Percentiles rank a stretch among this genome's conserved stretches.
These are phyloP conservation scores for Pulveroboletus sp. DNA, from an alignment of 768 basidiomycete species.

Conservation along the genomic window DNA sequence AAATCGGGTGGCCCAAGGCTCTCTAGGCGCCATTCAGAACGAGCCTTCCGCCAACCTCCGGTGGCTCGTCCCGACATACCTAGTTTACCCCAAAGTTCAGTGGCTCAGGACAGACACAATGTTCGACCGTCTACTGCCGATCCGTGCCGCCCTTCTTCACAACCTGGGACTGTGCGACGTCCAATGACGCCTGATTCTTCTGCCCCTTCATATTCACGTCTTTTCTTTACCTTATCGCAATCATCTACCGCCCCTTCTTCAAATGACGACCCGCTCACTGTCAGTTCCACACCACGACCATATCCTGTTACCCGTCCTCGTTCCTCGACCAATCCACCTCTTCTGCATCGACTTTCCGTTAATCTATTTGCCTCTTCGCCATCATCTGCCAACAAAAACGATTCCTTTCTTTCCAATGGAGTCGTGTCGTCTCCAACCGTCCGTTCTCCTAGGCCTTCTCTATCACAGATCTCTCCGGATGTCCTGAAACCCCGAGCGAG, in stretches of 20 bases:
- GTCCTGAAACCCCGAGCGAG: slow-evolving; percentile 53
- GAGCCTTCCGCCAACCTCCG: slow-evolving; percentile 11
- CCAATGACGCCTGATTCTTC: slow-evolving; percentile 43
- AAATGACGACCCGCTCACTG: not conserved
- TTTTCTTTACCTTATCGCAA: slow-evolving; percentile 27
- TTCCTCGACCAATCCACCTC: slow-evolving; percentile 61
- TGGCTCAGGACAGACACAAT: slow-evolving; percentile 3
- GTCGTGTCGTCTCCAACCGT: slow-evolving; percentile 23
- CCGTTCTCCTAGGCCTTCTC: slow-evolving; percentile 43
- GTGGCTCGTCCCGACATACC: slow-evolving; percentile 6
- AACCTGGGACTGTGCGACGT: slow-evolving; percentile 25
- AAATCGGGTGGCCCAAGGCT: slow-evolving; percentile 29
- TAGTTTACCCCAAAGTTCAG: slow-evolving; percentile 11
- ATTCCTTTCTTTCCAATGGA: slow-evolving; percentile 6
- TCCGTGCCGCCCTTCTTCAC: slow-evolving; percentile 12
- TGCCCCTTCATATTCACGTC: slow-evolving; percentile 29
- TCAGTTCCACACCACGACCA: slow-evolving; percentile 10
- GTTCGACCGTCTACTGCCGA: slow-evolving; percentile 19
- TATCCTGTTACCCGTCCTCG: slow-evolving; percentile 41
- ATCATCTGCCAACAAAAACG: slow-evolving; percentile 28
- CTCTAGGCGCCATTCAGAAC: slow-evolving; percentile 45
- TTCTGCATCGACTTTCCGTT: slow-evolving; percentile 66
- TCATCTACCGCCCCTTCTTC: slow-evolving; percentile 14
- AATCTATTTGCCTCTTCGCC: slow-evolving; percentile 54
- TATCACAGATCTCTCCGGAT: slow-evolving; percentile 41